These are phyloP conservation scores for Tolypocladium tundrense DNA, from an alignment of 2,329 filamentous ascomycete genomes.

Conservation along the genomic window DNA sequence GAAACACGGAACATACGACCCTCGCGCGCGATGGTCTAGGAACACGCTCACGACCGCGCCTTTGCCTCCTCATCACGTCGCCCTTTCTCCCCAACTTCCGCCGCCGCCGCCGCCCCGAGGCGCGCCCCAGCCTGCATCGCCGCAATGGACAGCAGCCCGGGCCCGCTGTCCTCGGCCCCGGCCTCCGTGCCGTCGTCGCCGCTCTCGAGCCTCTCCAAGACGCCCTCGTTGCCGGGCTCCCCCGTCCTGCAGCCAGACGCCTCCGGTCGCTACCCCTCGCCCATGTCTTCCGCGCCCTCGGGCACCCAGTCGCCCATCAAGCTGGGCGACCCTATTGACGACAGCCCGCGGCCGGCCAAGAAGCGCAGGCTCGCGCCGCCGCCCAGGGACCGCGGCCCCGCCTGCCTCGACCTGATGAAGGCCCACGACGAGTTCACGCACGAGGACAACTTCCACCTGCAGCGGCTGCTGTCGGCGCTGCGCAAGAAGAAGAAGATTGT, in stretches of 20 bases:
- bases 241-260: conserved; percentile 26
- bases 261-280: conserved; percentile 41
- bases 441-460: conserved; percentile 44
- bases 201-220: conserved; percentile 41
- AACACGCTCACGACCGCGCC: neutral
- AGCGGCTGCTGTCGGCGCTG: conserved; percentile 62
- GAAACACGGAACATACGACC: neutral
- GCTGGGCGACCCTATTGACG: conserved; percentile 28
- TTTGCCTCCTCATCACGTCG: neutral
- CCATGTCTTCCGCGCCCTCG: conserved; percentile 34
- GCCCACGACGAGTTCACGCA: conserved; percentile 37
- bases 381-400: conserved; percentile 59
- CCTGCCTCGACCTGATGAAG: conserved; percentile 61
- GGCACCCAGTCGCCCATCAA: conserved; percentile 43
- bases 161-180: conserved; percentile 18
- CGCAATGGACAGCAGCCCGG: conserved; percentile 14
- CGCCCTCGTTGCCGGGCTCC: conserved; percentile 40
- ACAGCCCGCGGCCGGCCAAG: conserved; percentile 63
- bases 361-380: conserved; percentile 55
- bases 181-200: conserved; percentile 25
- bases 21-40: neutral
- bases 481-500: conserved; percentile 93
- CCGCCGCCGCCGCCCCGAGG: neutral
- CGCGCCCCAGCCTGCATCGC: neutral
- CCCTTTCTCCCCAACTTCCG: neutral